A percentile compares a stretch with the other conserved stretches of the same genome.
These are phyloP conservation scores for Eutrema salsugineum DNA, from an alignment of 441 rosid genomes.

Conservation along the genomic window DNA sequence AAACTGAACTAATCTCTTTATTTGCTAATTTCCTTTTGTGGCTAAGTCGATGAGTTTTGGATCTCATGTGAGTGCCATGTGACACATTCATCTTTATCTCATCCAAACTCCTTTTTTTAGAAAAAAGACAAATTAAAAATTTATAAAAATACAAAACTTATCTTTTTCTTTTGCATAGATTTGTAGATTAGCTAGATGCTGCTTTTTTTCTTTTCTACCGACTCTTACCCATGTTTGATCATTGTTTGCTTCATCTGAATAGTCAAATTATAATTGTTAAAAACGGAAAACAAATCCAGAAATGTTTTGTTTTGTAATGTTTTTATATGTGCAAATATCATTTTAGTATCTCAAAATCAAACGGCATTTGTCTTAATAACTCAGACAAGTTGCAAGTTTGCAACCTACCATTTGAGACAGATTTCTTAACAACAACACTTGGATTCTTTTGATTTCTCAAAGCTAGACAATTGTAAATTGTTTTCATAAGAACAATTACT, in stretches of 20 bases:
- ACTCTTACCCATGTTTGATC: background rate
- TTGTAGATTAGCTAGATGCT: background rate
- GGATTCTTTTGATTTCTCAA: background rate
- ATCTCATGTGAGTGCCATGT: constrained; percentile 1
- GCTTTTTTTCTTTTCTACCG: background rate
- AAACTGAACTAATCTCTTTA: background rate
- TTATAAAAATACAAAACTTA: constrained; percentile 14
- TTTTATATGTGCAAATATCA: background rate
- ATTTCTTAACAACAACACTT: background rate
- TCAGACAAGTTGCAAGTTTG: background rate
- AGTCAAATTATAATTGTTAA: background rate
- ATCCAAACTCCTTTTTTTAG: background rate
- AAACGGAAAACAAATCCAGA: background rate
- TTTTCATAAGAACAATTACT: background rate
- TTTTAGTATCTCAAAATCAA: background rate
- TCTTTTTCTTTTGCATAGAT: constrained; percentile 1
- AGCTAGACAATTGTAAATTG: background rate
- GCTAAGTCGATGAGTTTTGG: background rate
- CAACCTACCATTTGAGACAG: background rate
- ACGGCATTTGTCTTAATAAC: background rate
- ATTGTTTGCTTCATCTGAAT: background rate
- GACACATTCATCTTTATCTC: constrained; percentile 20
- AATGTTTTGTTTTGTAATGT: background rate
- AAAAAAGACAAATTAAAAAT: background rate
- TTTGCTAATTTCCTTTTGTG: background rate